phyloP scores from a whole-genome alignment of 1,284 basidiomycete species.

The Cryptococcus floricola region DNA sequence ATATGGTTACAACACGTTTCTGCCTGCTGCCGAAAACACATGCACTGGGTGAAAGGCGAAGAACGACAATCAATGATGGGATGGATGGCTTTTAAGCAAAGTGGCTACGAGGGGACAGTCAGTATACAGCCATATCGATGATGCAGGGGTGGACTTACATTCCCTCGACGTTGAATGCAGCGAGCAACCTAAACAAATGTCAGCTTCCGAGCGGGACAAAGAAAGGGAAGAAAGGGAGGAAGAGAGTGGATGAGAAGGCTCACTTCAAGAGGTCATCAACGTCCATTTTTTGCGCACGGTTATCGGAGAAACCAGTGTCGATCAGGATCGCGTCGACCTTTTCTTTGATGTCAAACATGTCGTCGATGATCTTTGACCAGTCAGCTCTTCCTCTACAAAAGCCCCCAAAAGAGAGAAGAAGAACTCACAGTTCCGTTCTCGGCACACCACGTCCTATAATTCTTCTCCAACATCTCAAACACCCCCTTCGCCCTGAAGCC shows the following conservation, averaged over 20 bases:
- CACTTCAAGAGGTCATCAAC: constrained; percentile 77
- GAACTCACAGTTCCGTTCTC: constrained; percentile 65
- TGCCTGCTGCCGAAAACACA: too few relatives aligned
- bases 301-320: constrained; percentile 64
- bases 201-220: constrained; percentile 2
- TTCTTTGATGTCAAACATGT: constrained; percentile 64
- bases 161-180: constrained; percentile 41
- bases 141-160: constrained; percentile 27
- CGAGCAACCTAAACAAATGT: constrained; percentile 25
- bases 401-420: not conserved
- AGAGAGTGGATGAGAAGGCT: constrained; percentile 25
- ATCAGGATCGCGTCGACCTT: constrained; percentile 73
- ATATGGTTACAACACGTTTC: too few relatives aligned
- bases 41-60: too few relatives aligned
- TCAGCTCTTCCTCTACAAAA: not conserved
- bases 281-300: constrained; percentile 75
- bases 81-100: constrained; percentile 3
- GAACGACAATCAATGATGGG: too few relatives aligned
- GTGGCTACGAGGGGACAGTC: constrained; percentile 4
- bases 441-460: constrained; percentile 91
- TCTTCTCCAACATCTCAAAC: constrained; percentile 87
- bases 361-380: constrained; percentile 62
- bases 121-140: not conserved
- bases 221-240: too few relatives aligned
- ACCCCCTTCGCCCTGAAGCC: constrained; percentile 90